A percentile compares a stretch with the other conserved stretches of the same genome.
phyloP scores from a whole-genome alignment of 805 yeast species.

The Candida arabinofermentans region DNA sequence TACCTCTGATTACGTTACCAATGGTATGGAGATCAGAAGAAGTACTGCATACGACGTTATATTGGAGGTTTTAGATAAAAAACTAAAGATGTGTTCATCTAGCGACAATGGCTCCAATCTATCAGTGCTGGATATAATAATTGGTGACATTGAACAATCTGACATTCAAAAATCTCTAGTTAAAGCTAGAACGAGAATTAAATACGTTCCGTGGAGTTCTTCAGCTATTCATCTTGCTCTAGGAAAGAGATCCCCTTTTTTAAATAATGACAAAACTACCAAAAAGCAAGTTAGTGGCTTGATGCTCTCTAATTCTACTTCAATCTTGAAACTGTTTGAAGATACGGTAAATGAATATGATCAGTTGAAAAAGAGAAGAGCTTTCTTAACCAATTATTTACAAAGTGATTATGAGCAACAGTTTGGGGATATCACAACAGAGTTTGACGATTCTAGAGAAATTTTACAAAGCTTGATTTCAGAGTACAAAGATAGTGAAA shows the following conservation, averaged over 20 bases:
- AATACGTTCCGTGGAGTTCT: slow-evolving; percentile 84
- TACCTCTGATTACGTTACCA: slow-evolving; percentile 60
- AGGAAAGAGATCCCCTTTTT: slow-evolving; percentile 67
- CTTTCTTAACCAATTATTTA: slow-evolving; percentile 77
- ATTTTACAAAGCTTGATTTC: slow-evolving; percentile 34
- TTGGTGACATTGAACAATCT: slow-evolving; percentile 61
- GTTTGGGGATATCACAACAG: slow-evolving; percentile 44
- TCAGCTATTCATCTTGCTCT: slow-evolving; percentile 74
- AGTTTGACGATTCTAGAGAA: slow-evolving; percentile 33
- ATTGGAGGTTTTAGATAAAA: slow-evolving; percentile 74
- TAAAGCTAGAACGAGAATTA: slow-evolving; percentile 61
- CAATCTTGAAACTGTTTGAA: slow-evolving; percentile 61
- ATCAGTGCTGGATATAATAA: slow-evolving; percentile 65
- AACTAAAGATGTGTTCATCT: slow-evolving; percentile 62
- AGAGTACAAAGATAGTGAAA: slow-evolving; percentile 43
- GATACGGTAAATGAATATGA: slow-evolving; percentile 76
- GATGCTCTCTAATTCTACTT: slow-evolving; percentile 79
- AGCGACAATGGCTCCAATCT: slow-evolving; percentile 48
- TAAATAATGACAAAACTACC: slow-evolving; percentile 27
- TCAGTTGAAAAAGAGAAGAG: slow-evolving; percentile 69
- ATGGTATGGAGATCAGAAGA: slow-evolving; percentile 53
- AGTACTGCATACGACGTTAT: slow-evolving; percentile 83
- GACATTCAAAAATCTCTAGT: slow-evolving; percentile 68
- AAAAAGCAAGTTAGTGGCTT: slow-evolving; percentile 64
- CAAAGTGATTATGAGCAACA: slow-evolving; percentile 42